Percentiles rank a stretch among this genome's conserved stretches.
Conservation (phyloP, 345 rosid species). For the Abelmoschus esculentus region DNA sequence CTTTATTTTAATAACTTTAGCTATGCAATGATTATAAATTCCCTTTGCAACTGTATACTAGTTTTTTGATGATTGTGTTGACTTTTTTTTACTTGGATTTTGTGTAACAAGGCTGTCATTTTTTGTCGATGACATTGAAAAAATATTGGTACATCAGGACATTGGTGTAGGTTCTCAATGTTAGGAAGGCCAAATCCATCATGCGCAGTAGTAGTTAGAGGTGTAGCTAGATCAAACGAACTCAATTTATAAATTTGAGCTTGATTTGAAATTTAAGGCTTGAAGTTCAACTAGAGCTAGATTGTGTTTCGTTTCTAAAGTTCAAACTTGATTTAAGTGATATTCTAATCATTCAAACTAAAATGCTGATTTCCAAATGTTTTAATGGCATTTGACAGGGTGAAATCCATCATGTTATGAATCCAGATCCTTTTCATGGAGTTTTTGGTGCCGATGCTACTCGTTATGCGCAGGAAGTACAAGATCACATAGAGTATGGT, state of each 20-base stretch:
- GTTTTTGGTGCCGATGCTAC: slow-evolving; percentile 73
- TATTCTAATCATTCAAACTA: neutral
- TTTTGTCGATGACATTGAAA: neutral
- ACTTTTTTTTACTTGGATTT: neutral
- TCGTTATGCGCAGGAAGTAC: slow-evolving; percentile 74
- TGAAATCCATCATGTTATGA: slow-evolving; percentile 81
- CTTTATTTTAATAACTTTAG: neutral
- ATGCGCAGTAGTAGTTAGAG: neutral
- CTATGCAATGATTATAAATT: neutral
- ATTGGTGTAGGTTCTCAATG: neutral
- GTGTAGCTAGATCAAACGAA: neutral
- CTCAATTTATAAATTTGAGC: neutral
- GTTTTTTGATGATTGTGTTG: neutral
- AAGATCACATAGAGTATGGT: slow-evolving; percentile 89
- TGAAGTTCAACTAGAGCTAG: neutral
- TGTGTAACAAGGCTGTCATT: neutral
- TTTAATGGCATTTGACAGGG: slow-evolving; percentile 41
- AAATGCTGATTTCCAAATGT: slow-evolving; percentile 4
- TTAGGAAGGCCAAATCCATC: neutral
- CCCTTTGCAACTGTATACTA: neutral
- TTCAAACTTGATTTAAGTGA: neutral
- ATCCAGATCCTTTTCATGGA: slow-evolving; percentile 90
- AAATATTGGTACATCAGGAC: neutral
- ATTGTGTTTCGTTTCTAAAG: neutral
- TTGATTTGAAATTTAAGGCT: neutral